Base-by-base conservation (phyloP, 257 asterid genomes). In the Ballota nigra region DNA sequence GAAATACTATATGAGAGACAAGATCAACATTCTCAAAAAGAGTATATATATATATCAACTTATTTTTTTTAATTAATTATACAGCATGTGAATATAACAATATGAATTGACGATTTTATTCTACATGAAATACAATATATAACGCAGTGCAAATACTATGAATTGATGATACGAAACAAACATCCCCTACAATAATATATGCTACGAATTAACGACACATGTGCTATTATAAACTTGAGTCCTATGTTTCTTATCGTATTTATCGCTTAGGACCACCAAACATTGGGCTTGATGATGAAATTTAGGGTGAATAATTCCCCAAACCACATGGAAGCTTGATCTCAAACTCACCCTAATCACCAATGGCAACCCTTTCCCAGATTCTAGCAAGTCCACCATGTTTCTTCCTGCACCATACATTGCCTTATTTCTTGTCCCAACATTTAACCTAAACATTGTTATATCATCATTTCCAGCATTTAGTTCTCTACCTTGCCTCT, bases 401-500 rank as follows among this genome's bases (percentile, higher is more conserved):
- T 43, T 78, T 70, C 92, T 81, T 61, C 98, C 98, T 3, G 94
- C 98, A 49, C 94, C 92, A 74, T 89, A 92, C 88, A 89, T 83
- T 13, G 96, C 72, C 75, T 81, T 92, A 19, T 78, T 86, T 68
- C 73, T 84, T 11, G 91, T 89, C 63, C 92, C 96, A 52, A 85
- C 77, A 15, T 6, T 69, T 58, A 92, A 29, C 57, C 71, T 83
- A 45, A 86, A 72, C 53, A 12, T 0, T 23, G 90, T 78, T 41
- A 56, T 55, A 45, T 76, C 87, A 62, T 68, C 52, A 16, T 75
- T 74, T 63, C 79, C 91, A 23, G 84, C 96, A 51, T 65, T 66
- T 1, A 87, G 0, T 66, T 87, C 83, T 69, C 60, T 33, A 1
- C 90, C 92, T 87, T 86, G 49, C 70, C 29, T 36, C 66, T 49